Base-by-base conservation (phyloP, 306 rosid species). In the Crotalaria pallida region DNA sequence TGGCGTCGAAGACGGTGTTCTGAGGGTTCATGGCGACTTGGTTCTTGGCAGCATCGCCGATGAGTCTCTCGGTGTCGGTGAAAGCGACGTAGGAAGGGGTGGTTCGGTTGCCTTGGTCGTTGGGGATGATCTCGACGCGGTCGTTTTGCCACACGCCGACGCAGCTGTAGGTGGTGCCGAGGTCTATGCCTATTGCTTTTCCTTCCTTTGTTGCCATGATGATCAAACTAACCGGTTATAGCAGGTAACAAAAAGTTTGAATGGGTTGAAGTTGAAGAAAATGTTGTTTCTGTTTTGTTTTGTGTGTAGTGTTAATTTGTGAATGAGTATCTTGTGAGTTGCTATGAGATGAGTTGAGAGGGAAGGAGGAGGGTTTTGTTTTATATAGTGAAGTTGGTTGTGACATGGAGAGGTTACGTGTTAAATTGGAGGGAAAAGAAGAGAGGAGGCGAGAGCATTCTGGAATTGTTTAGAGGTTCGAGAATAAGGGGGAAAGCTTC, bases 111-210 rank as follows among this genome's bases (percentile, higher is more conserved):
- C 98, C 98, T 76, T 92, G 96, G 34, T 92, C 96, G 31, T 92
- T 89, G 4, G 98, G 84, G 10, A 92, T 84, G 76, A 92, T 92
- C 80, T 92, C 96, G 0, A 89, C 98, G 1, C 96, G 90, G 75
- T 92, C 92, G 85, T 86, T 80, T 26, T 59, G 84, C 98, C 96
- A 92, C 12, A 73, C 92, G 0, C 96, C 96, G 0, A 92, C 92
- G 61, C 96, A 92, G 81, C 96, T 89, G 82, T 92, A 92, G 58
- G 98, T 92, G 0, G 96, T 92, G 45, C 96, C 98, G 3, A 92
- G 83, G 79, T 92, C 96, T 68, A 92, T 92, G 15, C 98, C 98
- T 3, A 89, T 92, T 6, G 95, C 96, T 53, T 92, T 88, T 9
- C 94, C 94, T 81, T 88, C 96, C 21, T 81, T 85, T 10, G 82